These are phyloP conservation scores for Strobilomyces confusus DNA, from an alignment of 768 basidiomycete species.

Conservation along the genomic window DNA sequence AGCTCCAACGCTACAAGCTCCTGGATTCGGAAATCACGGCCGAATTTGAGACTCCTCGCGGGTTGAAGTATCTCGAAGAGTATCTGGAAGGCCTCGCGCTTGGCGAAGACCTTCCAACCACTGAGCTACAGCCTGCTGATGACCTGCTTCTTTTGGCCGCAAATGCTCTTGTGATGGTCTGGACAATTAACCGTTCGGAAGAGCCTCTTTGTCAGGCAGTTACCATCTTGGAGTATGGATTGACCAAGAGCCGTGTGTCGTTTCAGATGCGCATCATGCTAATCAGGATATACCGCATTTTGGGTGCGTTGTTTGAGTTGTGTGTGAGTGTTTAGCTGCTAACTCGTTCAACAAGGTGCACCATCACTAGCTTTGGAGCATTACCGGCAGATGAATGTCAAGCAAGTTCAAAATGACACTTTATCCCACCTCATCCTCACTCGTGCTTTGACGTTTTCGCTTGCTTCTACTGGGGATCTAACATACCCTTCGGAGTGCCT, in stretches of 20 bases:
- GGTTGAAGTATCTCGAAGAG: constrained; percentile 47
- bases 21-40: constrained; percentile 44
- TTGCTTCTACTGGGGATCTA: constrained; percentile 71
- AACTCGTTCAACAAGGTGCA: constrained; percentile 49
- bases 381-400: constrained; percentile 72
- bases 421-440: constrained; percentile 80
- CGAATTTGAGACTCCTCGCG: constrained; percentile 53
- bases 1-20: constrained; percentile 65
- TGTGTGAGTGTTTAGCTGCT: neutral
- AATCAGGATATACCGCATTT: constrained; percentile 75
- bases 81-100: constrained; percentile 68
- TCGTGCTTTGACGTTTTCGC: constrained; percentile 73
- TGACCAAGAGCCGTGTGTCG: constrained; percentile 69
- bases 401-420: constrained; percentile 87
- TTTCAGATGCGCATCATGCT: constrained; percentile 76
- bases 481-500: constrained; percentile 72
- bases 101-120: constrained; percentile 59
- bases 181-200: constrained; percentile 53
- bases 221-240: constrained; percentile 66
- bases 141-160: constrained; percentile 77
- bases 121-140: constrained; percentile 85
- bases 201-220: constrained; percentile 61
- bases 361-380: constrained; percentile 72
- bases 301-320: constrained; percentile 52
- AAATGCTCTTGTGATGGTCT: constrained; percentile 61